Evolutionary conservation across 2,329 filamentous ascomycete species (phyloP), one percentile per base, ranked within the genome.

Genomic region (Lasiodiplodia theobromae): DNA sequence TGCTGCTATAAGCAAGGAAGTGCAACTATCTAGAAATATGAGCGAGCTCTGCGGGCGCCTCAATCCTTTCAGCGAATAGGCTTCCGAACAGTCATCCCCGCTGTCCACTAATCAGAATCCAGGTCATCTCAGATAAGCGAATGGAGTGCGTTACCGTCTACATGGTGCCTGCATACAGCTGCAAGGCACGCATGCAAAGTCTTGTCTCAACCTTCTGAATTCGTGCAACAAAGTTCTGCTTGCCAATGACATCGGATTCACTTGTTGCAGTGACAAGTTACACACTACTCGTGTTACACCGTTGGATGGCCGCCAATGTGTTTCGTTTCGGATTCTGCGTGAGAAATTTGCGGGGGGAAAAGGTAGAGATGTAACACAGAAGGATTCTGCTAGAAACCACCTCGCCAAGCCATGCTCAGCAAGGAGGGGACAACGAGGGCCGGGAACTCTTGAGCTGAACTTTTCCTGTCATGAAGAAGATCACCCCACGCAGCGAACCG

Each of bases 131-230:
- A 25, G 40, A 49, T 63, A 37, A 28, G 28, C 37, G 58, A 51
- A 63, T 49, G 7, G 40, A 34, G 10, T 37, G 58, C 49, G 40
- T 49, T 47, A 47, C 37, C 40, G 23, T 44, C 31, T 18, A 23
- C 40, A 44, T 18, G 40, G 40, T 8, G 51, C 58, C 23, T 63
- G 58, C 58, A 49, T 49, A 25, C 5, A 23, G 21, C 58, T 63
- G 58, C 40, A 63, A 63, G 58, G 58, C 40, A 63, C 58, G 18
- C 58, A 34, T 63, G 58, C 28, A 34, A 21, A 44, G 47, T 18
- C 40, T 28, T 16, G 25, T 51, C 58, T 47, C 23, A 60, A 34
- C 2, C 2, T 7, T 51, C n/a, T 18, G 14, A 18, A 8, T 31
- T 23, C 28, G 58, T 49, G 23, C n/a, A 18, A 62, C 58, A 49